Percentiles rank a stretch among this genome's conserved stretches.
Evolutionary conservation across 331 rosid genomes (phyloP).

Genomic region (Rosa hybrid): DNA sequence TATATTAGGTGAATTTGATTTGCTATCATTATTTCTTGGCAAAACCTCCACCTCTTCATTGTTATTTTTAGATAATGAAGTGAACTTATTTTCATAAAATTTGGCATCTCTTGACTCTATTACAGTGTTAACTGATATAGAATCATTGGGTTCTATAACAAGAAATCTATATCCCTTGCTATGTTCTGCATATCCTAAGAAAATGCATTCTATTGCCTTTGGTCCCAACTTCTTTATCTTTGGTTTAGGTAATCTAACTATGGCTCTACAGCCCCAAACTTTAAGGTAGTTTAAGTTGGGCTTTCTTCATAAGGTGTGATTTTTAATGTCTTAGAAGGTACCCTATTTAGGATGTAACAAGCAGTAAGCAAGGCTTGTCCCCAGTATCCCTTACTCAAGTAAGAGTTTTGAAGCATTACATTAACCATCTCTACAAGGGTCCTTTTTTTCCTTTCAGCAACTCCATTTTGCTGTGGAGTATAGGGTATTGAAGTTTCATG

Average conservation of each 20-base stretch:
- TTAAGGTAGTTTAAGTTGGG: no score
- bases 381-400: neutral
- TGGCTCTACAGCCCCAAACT: neutral
- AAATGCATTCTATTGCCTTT: constrained; percentile 7
- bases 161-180: neutral
- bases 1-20: neutral
- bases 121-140: neutral
- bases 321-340: no score
- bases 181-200: neutral
- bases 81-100: neutral
- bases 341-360: neutral
- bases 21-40: neutral
- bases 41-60: neutral
- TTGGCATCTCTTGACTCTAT: neutral
- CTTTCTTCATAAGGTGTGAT: no score
- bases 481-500: no score
- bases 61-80: neutral
- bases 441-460: no score
- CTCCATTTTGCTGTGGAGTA: neutral
- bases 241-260: neutral
- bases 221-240: constrained; percentile 2
- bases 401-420: no score
- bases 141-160: neutral
- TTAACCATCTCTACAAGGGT: no score
- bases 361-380: neutral